Evolutionary conservation across 2,329 filamentous ascomycete species (phyloP), one percentile per base, ranked within the genome.

Genomic region (Diaporthe humulicola): DNA sequence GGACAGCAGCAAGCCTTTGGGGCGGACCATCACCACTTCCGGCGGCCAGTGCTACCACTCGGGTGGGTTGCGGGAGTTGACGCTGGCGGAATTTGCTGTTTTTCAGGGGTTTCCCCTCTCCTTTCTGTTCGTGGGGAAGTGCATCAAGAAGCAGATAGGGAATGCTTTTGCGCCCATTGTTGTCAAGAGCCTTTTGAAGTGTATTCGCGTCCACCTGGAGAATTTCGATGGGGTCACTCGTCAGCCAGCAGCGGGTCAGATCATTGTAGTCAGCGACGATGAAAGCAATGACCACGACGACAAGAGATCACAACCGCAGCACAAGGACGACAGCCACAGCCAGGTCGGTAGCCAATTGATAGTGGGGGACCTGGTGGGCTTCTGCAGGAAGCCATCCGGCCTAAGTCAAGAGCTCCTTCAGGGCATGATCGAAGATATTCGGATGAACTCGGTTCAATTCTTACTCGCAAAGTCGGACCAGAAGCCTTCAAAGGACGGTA

Each of bases 101-200:
- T 81, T 97, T 0, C 93, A 95, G 77, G 92, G 92, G 0, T 97
- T 97, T 70, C 93, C 93, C 0, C 75, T 83, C 0, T 80, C 84
- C 2, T 93, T 94, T 80, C 81, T 81, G 0, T 96, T 96, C 79
- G 76, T 83, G 0, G 83, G 83, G 0, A 85, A 81, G 0, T 81
- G 82, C 19, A 83, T 90, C 22, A 89, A 89, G 77, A 88, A 86
- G 76, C 93, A 95, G 80, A 94, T 96, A 76, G 94, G 94, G 0
- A 96, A 97, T 79, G 94, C 94, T 0, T 95, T 96, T 22, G 93
- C 95, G 0, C 90, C 94, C 0, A 84, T 84, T 38, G 87, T 89
- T 0, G 90, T 90, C 3, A 82, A 83, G 36, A 82, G 87, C 0
- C 78, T 91, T 0, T 90, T 88, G 76, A 79, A 81, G n/a, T 87